Percentiles rank a stretch among this genome's conserved stretches.
Conservation (phyloP, 2,329 filamentous ascomycete genomes). For the Arthroderma sp. region DNA sequence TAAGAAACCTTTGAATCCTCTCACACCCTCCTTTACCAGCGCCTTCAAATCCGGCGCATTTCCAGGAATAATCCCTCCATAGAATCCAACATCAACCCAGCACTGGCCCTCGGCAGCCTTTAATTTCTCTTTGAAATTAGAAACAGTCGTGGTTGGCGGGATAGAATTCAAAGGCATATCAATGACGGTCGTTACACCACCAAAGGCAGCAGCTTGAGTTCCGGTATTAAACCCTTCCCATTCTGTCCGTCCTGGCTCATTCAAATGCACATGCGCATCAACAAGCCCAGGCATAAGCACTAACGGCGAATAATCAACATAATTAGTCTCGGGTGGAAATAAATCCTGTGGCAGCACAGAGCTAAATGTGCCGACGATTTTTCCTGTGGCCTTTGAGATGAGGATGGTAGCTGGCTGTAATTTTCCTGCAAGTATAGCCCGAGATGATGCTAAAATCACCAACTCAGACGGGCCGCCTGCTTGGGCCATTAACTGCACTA, state of each 20-base stretch:
- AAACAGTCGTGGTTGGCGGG: constrained; percentile 82
- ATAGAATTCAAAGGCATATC: constrained; percentile 98
- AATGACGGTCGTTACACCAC: constrained; percentile 89
- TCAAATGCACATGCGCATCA: constrained; percentile 93
- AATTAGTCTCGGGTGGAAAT: constrained; percentile 60
- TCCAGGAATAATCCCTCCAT: constrained; percentile 85
- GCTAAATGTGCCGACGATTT: constrained; percentile 64
- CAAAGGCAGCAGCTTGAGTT: constrained; percentile 83
- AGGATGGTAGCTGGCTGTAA: constrained; percentile 73
- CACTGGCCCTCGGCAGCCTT: constrained; percentile 73
- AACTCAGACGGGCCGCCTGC: constrained; percentile 31
- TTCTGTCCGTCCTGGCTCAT: constrained; percentile 91
- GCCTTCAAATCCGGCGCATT: constrained; percentile 68
- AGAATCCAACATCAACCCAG: constrained; percentile 98
- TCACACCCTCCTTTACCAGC: constrained; percentile 70
- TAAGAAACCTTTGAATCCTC: constrained; percentile 94
- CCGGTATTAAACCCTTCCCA: constrained; percentile 98
- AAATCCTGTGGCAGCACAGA: constrained; percentile 58
- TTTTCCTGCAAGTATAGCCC: constrained; percentile 64
- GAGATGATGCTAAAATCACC: constrained; percentile 68
- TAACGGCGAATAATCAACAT: constrained; percentile 72
- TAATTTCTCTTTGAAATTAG: constrained; percentile 71
- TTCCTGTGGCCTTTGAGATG: constrained; percentile 65
- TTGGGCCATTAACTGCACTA: too few relatives aligned
- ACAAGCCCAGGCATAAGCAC: constrained; percentile 83